phyloP scores from a whole-genome alignment of 2,329 filamentous ascomycete species.

The Aschersonia sp. region DNA sequence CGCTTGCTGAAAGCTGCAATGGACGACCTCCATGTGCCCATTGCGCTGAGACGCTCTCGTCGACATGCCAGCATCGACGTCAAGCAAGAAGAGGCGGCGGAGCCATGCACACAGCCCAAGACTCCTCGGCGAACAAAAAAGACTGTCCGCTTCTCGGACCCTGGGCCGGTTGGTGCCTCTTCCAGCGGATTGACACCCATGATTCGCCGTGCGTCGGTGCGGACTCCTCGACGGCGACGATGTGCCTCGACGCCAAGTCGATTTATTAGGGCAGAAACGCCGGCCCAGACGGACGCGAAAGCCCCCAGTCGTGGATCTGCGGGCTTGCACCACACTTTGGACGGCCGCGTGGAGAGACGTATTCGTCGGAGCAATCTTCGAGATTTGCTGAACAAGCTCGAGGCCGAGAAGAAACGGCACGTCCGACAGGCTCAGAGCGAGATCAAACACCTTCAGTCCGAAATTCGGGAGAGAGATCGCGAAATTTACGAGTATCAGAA shows the following conservation, averaged over 20 bases:
- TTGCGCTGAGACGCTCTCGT: slow-evolving; percentile 40
- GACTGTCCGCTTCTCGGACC: slow-evolving; percentile 45
- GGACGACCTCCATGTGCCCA: slow-evolving; percentile 29
- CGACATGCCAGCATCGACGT: slow-evolving; percentile 23
- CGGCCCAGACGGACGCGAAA: too few species aligned
- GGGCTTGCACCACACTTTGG: slow-evolving; percentile 37
- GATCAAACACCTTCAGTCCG: slow-evolving; percentile 30
- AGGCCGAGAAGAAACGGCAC: slow-evolving; percentile 28
- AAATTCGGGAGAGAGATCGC: slow-evolving; percentile 34
- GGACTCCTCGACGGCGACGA: slow-evolving; percentile 20
- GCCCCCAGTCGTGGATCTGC: neutral
- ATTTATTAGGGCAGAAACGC: too few species aligned
- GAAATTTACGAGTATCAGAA: slow-evolving; percentile 39
- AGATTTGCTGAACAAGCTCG: slow-evolving; percentile 41
- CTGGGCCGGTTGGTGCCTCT: slow-evolving; percentile 19
- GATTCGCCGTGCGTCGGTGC: slow-evolving; percentile 35
- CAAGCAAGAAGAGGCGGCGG: too few species aligned
- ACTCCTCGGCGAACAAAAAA: slow-evolving; percentile 25
- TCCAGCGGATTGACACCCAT: slow-evolving; percentile 44
- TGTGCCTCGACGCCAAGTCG: slow-evolving; percentile 28
- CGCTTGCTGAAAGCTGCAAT: slow-evolving; percentile 11
- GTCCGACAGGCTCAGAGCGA: slow-evolving; percentile 27
- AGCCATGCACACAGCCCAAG: slow-evolving; percentile 5
- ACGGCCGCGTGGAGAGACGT: slow-evolving; percentile 42
- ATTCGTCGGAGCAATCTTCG: slow-evolving; percentile 41